These are phyloP conservation scores for Ceratopteris richardii DNA, from an alignment of 75 land plant species.

Conservation along the genomic window DNA sequence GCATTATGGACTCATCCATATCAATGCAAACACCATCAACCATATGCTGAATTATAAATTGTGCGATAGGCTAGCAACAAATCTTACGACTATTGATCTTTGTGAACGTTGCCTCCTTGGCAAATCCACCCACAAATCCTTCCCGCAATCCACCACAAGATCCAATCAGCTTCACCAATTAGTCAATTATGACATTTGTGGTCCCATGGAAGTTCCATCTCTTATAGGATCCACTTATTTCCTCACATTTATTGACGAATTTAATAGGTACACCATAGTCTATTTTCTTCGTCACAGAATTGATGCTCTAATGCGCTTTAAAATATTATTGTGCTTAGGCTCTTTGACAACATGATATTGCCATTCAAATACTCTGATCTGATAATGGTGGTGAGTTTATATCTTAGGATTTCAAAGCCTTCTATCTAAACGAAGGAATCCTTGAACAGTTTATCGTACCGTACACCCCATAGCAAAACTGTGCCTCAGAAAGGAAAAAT, in stretches of 20 bases:
- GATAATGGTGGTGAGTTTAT: neutral
- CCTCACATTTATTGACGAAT: neutral
- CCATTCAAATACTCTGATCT: neutral
- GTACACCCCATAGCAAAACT: conserved; percentile 15
- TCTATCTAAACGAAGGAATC: conserved; percentile 7
- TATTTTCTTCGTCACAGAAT: neutral
- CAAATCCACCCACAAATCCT: neutral
- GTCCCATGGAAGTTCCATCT: conserved; percentile 4
- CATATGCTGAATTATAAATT: neutral
- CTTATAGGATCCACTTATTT: neutral
- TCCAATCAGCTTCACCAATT: neutral
- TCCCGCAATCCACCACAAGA: neutral
- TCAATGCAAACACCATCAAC: neutral
- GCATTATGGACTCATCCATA: neutral
- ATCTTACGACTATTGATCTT: neutral
- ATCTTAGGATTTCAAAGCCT: neutral
- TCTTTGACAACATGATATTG: neutral
- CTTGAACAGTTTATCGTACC: neutral
- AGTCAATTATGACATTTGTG: conserved; percentile 10
- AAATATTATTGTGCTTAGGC: neutral
- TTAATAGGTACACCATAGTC: neutral
- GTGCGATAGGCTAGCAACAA: neutral
- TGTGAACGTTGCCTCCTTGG: conserved; percentile 5
- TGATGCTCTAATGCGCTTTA: conserved; percentile 1
- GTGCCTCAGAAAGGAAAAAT: conserved; percentile 14